Evolutionary conservation across 305 asterid genomes (phyloP), one percentile per base, ranked within the genome.

Genomic region (Solanum hybrid): DNA sequence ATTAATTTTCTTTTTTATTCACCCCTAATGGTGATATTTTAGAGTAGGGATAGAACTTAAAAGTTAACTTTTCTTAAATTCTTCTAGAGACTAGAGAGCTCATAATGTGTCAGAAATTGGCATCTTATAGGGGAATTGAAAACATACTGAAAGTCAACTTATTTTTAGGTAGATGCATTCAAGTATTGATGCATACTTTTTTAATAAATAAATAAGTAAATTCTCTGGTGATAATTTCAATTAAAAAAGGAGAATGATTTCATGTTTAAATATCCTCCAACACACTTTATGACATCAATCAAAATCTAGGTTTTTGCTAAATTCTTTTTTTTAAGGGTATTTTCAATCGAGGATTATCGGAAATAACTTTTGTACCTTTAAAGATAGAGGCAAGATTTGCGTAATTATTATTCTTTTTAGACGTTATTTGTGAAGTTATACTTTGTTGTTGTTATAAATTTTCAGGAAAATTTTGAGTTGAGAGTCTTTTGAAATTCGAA

Each of bases 261-360:
- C 80, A 31, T 15, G 40, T 76, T 76, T 3, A 32, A 76, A 76
- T 76, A 76, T 76, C 80, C 80, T 32, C 36, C 19, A 31, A 22
- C 26, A 76, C 3, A 76, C 80, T 76, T 76, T 76, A 76, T 31
- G 40, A 76, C 80, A 15, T 76, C 80, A 76, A 73, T 76, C 80
- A 31, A 31, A 76, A 76, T 76, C 13, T 7, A 31, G 13, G 4
- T 32, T 75, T 31, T 14, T 4, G 0, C 13, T 76, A 32, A 32
- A 76, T 15, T 75, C 3, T 8, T 12, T 12, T 72, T 66, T n/a
- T 27, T n/a, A 12, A 42, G 24, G 12, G 26, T 60, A 60, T 7
- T 19, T 60, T 60, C 10, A 19, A 4, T 60, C 2, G 1, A 60
- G 10, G 4, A 1, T 60, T 19, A 60, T 60, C 11, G 1, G 0